Evolutionary conservation across 257 asterid species (phyloP).

Genomic region (Leonotis leonurus): DNA sequence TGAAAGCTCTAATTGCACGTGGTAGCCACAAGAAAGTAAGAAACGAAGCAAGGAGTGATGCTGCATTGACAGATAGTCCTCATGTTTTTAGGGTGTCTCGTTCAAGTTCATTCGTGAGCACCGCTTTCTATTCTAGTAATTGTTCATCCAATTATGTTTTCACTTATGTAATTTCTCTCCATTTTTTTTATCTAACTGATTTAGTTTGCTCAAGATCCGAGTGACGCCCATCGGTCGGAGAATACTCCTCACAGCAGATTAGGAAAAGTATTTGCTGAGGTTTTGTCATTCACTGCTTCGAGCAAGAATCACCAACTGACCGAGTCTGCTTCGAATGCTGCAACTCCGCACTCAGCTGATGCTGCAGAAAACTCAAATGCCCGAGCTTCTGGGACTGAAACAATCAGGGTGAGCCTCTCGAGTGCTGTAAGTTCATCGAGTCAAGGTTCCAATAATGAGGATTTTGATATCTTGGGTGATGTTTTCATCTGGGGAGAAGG

Average conservation of each 20-base stretch:
- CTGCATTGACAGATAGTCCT: constrained; percentile 40
- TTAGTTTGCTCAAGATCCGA: constrained; percentile 45
- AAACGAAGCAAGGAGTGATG: constrained; percentile 43
- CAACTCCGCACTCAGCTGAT: constrained; percentile 23
- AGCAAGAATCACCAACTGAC: constrained; percentile 36
- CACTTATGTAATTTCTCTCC: constrained; percentile 2
- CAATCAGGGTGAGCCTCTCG: constrained; percentile 70
- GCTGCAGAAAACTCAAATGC: constrained; percentile 38
- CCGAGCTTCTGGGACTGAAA: constrained; percentile 51
- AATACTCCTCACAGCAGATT: constrained; percentile 44
- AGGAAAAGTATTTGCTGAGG: constrained; percentile 74
- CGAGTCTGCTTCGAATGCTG: constrained; percentile 27
- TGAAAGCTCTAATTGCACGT: constrained; percentile 64
- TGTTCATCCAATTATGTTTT: background rate
- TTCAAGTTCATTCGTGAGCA: constrained; percentile 46
- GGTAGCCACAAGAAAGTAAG: constrained; percentile 40
- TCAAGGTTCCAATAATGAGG: constrained; percentile 79
- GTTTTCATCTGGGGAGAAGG: constrained; percentile 92
- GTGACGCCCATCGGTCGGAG: constrained; percentile 39
- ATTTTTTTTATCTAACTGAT: constrained; percentile 4
- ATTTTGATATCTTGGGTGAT: constrained; percentile 68
- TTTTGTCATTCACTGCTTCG: constrained; percentile 55
- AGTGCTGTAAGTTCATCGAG: constrained; percentile 91
- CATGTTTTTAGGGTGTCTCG: constrained; percentile 33
- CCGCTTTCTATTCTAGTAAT: background rate